Conservation (phyloP, 2,329 filamentous ascomycete genomes). For the Botrytis galanthina region DNA sequence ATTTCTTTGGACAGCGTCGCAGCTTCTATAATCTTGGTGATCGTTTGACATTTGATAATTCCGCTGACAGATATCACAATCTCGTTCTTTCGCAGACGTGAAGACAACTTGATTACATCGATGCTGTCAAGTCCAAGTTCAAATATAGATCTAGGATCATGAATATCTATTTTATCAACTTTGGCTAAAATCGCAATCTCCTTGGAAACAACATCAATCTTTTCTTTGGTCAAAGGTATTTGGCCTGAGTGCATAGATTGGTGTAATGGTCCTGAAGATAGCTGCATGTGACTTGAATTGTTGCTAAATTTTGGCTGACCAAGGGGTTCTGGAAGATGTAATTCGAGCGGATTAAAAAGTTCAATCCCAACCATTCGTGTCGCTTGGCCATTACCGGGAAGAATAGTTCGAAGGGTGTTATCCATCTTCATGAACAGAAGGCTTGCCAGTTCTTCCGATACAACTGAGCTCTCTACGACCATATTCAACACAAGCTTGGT, state of each 20-base stretch:
- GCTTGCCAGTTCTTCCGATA: constrained; percentile 40
- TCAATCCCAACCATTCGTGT: background rate
- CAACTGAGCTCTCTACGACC: constrained; percentile 52
- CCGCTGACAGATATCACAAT: constrained; percentile 66
- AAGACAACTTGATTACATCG: constrained; percentile 80
- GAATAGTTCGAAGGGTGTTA: constrained; percentile 24
- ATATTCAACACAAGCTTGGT: constrained; percentile 54
- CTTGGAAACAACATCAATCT: constrained; percentile 46
- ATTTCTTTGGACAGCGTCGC: constrained; percentile 25
- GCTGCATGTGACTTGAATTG: too few relatives aligned
- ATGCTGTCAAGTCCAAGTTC: constrained; percentile 90
- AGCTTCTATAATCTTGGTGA: constrained; percentile 55
- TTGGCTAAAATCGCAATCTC: constrained; percentile 64
- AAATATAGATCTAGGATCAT: constrained; percentile 64
- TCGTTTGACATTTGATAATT: constrained; percentile 72
- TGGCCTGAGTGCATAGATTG: constrained; percentile 44
- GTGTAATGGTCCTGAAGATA: background rate
- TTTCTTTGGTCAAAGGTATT: constrained; percentile 50
- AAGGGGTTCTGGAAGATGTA: background rate
- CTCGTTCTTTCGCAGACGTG: constrained; percentile 60
- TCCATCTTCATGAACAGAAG: constrained; percentile 46
- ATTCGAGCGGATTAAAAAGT: background rate
- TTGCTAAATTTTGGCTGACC: background rate
- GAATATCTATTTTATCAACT: constrained; percentile 50
- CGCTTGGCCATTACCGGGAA: background rate